Evolutionary conservation across 495 filamentous ascomycete species (phyloP), one percentile per base, ranked within the genome.

Genomic region (Tuber indicum): DNA sequence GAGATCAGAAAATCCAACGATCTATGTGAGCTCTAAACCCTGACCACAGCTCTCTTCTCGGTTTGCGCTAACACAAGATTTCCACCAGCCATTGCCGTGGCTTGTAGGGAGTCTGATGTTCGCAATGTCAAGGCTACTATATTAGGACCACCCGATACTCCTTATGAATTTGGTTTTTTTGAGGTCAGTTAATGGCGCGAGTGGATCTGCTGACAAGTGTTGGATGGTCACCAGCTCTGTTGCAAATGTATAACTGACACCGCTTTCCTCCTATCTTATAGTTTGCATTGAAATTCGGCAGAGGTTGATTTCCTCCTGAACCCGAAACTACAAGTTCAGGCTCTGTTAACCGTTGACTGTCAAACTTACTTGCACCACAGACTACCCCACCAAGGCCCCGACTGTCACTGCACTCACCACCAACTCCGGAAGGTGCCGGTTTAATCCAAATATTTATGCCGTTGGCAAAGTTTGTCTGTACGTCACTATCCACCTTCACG

Each of bases 161-260:
- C 96, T 0, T 99, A 99, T 84, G 94, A 98, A 81, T 96, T 97
- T 82, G 96, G 95, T 6, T 98, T 97, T 87, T 99, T 97, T 82
- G 93, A 97, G 89, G 93, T 95, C 71, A 69, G 87, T 73, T 23
- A 43, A 43, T 23, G 7, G 74, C 36, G 39, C 39, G 62, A 72
- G 46, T 32, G 42, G 21, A 73, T 75, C 71, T 36, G 21, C 17
- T 75, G 39, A 52, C 23, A 23, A 26, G 71, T 19, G n/a, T 41
- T 75, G 16, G 26, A 17, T 14, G 43, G 66, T 43, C 21, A 17
- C 23, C 21, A 36, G 44, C 26, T 75, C 21, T 72, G 42, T 81
- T 43, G 19, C 69, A 39, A 71, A 36, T 62, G 26, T 46, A 36
- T 78, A 72, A 23, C 70, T 58, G 44, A 42, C 62, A 72, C 32